Evolutionary conservation across 2,329 filamentous ascomycete genomes (phyloP).

Genomic region (Aspergillus persii): DNA sequence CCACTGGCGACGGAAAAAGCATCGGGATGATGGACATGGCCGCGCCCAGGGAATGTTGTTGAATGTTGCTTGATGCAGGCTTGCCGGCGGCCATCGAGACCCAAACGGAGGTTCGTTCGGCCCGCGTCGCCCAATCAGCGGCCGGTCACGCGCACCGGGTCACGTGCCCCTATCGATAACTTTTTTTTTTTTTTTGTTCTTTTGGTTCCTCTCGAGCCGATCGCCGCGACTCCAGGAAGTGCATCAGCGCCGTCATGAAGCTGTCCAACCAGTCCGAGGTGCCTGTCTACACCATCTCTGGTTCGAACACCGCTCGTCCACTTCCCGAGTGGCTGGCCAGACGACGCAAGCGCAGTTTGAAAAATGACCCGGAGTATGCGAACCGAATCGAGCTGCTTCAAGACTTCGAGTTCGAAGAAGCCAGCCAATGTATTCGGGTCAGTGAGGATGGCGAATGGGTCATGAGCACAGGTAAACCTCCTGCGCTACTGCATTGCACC

Average conservation of each 20-base stretch:
- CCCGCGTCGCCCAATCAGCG: conserved; percentile 32
- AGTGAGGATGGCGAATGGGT: conserved; percentile 97
- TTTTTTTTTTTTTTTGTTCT: conserved; percentile 31
- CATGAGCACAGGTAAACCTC: conserved; percentile 75
- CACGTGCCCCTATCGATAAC: conserved; percentile 35
- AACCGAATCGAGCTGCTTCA: conserved; percentile 93
- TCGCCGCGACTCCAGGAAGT: conserved; percentile 8
- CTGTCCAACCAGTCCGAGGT: conserved; percentile 69
- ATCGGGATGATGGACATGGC: background rate
- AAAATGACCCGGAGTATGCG: conserved; percentile 88
- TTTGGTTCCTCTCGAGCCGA: conserved; percentile 3
- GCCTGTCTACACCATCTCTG: conserved; percentile 92
- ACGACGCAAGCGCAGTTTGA: conserved; percentile 84
- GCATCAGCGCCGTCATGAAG: conserved; percentile 40
- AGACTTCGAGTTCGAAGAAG: conserved; percentile 97
- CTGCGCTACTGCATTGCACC: background rate
- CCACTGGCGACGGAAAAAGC: conserved; percentile 2
- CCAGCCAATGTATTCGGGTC: conserved; percentile 82
- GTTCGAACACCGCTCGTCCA: conserved; percentile 79
- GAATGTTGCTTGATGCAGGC: background rate
- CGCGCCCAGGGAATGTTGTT: background rate
- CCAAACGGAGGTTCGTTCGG: conserved; percentile 34
- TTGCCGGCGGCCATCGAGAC: conserved; percentile 15
- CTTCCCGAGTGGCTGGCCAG: conserved; percentile 94
- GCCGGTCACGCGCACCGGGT: conserved; percentile 15